phyloP scores from a whole-genome alignment of 345 rosid genomes.

The Populus deltoides region DNA sequence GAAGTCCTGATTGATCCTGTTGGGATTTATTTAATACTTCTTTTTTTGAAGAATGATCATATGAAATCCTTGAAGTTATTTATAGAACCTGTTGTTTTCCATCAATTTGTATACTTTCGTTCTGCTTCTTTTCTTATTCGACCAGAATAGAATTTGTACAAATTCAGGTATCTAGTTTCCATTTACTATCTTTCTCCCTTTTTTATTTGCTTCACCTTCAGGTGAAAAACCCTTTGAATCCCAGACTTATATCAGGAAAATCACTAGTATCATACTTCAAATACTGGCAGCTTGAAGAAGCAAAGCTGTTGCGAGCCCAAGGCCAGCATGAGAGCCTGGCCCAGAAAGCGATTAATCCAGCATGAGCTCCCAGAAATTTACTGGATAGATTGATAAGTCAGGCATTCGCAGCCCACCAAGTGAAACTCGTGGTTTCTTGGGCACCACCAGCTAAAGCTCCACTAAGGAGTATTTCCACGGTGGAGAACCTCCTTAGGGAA shows the following conservation, averaged over 20 bases:
- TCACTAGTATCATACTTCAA: too few species aligned
- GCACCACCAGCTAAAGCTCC: too few species aligned
- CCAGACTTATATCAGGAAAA: not conserved
- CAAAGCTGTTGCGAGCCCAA: constrained; percentile 85
- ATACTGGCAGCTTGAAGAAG: constrained; percentile 82
- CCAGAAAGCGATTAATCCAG: constrained; percentile 8
- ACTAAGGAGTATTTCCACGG: too few species aligned
- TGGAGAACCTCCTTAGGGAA: too few species aligned
- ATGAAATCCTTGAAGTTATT: not conserved
- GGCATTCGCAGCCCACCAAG: constrained; percentile 13
- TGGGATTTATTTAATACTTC: not conserved
- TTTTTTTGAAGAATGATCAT: not conserved
- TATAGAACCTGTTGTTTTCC: not conserved
- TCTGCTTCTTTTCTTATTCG: too few species aligned
- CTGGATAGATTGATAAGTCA: constrained; percentile 15
- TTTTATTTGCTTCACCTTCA: not conserved
- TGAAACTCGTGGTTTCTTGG: constrained; percentile 12
- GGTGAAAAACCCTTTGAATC: not conserved
- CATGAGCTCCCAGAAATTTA: constrained; percentile 1
- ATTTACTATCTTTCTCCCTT: too few species aligned
- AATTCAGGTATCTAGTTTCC: too few species aligned
- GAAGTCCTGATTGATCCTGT: not conserved
- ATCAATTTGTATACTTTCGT: not conserved
- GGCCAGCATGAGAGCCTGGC: constrained; percentile 92
- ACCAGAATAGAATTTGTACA: too few species aligned